These are phyloP conservation scores for Aspergillus ostianus DNA, from an alignment of 495 filamentous ascomycete genomes.

Conservation along the genomic window DNA sequence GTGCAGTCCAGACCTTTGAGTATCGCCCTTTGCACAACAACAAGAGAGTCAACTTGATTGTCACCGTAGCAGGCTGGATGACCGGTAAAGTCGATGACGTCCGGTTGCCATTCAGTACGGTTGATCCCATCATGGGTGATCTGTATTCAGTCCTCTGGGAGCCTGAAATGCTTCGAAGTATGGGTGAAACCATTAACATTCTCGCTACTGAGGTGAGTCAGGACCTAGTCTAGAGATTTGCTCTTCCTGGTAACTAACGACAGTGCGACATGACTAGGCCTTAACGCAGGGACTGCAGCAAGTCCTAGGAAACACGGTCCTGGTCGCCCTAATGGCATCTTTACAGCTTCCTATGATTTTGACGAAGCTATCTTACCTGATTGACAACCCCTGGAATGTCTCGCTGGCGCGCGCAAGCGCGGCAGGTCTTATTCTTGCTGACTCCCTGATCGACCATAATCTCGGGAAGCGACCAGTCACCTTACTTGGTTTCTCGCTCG, in stretches of 20 bases:
- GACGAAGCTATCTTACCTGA: slow-evolving; percentile 92
- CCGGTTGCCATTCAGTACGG: slow-evolving; percentile 88
- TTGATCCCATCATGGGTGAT: slow-evolving; percentile 97
- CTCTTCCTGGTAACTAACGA: slow-evolving; percentile 11
- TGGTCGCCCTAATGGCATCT: slow-evolving; percentile 87
- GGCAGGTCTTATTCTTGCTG: slow-evolving; percentile 91
- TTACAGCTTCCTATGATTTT: slow-evolving; percentile 90
- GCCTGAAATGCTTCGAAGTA: slow-evolving; percentile 94
- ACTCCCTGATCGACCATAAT: slow-evolving; percentile 89
- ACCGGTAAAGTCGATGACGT: slow-evolving; percentile 97
- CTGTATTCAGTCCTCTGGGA: slow-evolving; percentile 98
- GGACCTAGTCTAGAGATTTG: background rate
- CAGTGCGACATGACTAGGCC: slow-evolving; percentile 52
- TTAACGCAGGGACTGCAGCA: slow-evolving; percentile 95
- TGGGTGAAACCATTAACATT: slow-evolving; percentile 98
- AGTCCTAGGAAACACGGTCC: slow-evolving; percentile 85
- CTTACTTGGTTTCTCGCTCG: slow-evolving; percentile 94
- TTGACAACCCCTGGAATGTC: slow-evolving; percentile 97
- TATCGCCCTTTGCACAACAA: slow-evolving; percentile 97
- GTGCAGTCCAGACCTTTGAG: slow-evolving; percentile 93
- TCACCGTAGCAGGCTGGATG: slow-evolving; percentile 98
- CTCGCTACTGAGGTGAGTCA: slow-evolving; percentile 85
- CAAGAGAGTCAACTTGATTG: slow-evolving; percentile 92
- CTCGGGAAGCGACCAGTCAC: slow-evolving; percentile 89
- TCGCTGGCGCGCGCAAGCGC: slow-evolving; percentile 85